Conservation (phyloP, 2,329 filamentous ascomycete genomes). For the Reticulascus tulasneorum region DNA sequence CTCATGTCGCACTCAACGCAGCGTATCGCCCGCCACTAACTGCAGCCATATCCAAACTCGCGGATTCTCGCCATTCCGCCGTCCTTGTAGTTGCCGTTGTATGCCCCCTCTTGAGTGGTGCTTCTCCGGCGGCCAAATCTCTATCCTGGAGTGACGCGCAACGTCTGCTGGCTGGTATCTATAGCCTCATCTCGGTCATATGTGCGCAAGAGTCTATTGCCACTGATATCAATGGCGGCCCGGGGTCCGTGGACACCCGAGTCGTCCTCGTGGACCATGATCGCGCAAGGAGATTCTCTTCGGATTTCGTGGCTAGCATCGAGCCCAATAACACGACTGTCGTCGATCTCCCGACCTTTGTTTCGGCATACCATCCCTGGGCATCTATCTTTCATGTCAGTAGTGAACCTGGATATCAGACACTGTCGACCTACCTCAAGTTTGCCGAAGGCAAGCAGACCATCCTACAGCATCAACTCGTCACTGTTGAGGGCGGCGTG, state of each 20-base stretch:
- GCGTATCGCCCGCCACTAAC: constrained; percentile 59
- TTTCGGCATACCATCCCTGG: constrained; percentile 56
- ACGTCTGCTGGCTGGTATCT: constrained; percentile 69
- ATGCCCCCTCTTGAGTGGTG: constrained; percentile 55
- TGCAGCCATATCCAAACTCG: constrained; percentile 47
- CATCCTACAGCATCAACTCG: constrained; percentile 46
- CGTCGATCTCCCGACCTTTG: constrained; percentile 48
- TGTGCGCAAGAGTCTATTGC: constrained; percentile 59
- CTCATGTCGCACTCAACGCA: constrained; percentile 46
- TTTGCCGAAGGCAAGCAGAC: constrained; percentile 43
- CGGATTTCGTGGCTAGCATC: constrained; percentile 30
- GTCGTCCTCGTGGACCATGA: constrained; percentile 69
- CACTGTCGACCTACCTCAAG: constrained; percentile 48
- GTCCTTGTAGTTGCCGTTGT: constrained; percentile 55
- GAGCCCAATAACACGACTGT: constrained; percentile 43
- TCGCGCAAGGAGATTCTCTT: constrained; percentile 24
- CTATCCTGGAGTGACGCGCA: constrained; percentile 67
- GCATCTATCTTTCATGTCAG: constrained; percentile 61
- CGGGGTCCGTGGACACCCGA: constrained; percentile 71
- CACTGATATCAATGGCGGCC: constrained; percentile 51
- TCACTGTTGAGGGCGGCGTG: constrained; percentile 50
- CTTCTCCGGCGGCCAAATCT: constrained; percentile 43
- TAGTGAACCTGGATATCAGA: constrained; percentile 57
- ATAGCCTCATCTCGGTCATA: constrained; percentile 71
- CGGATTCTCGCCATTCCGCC: constrained; percentile 28